Conservation (phyloP, 306 rosid genomes). For the Vigna reflexopilosa region DNA sequence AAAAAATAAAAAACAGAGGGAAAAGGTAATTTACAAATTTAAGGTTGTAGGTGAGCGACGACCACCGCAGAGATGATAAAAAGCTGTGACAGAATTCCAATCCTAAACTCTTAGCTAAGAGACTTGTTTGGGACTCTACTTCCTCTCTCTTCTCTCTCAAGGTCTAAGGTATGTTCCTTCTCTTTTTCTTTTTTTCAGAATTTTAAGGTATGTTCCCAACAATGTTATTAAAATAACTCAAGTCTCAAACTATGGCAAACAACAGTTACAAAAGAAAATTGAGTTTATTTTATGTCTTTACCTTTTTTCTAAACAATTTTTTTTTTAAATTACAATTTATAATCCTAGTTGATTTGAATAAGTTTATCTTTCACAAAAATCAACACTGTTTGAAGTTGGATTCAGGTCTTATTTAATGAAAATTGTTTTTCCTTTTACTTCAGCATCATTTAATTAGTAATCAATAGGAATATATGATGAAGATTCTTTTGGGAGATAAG, state of each 20-base stretch:
- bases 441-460: no score
- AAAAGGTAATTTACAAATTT: constrained; percentile 24
- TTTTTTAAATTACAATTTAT: no score
- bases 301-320: no score
- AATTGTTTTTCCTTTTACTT: no score
- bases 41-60: constrained; percentile 8
- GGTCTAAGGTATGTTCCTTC: not conserved
- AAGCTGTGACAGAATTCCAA: constrained; percentile 27
- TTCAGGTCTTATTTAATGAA: no score
- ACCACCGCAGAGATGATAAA: not conserved
- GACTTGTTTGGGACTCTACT: constrained; percentile 44
- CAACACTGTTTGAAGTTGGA: no score
- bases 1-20: not conserved
- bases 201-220: not conserved
- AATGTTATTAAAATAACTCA: not conserved
- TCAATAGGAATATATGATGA: no score
- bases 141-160: constrained; percentile 9
- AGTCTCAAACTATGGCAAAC: not conserved
- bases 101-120: constrained; percentile 41
- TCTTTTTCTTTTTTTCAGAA: not conserved
- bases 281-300: no score
- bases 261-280: not conserved
- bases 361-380: no score
- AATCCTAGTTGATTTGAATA: no score
- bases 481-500: no score